phyloP scores from a whole-genome alignment of 2,329 filamentous ascomycete genomes.

The Cryphonectria naterciae region DNA sequence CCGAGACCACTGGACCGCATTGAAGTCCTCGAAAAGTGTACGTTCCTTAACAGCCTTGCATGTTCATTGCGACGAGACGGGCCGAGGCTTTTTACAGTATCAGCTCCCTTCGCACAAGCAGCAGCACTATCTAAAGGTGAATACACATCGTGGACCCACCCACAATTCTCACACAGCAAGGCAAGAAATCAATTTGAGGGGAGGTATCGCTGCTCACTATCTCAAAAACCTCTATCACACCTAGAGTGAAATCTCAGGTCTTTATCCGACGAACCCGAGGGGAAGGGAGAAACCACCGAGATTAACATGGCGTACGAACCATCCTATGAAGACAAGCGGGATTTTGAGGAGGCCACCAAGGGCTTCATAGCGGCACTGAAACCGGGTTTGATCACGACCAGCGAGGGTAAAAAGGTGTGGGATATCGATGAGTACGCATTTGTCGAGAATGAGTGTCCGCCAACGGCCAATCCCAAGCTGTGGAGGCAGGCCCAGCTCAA shows the following conservation, averaged over 20 bases:
- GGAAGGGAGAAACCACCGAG: not conserved
- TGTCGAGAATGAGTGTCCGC: constrained; percentile 34
- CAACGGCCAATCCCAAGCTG: constrained; percentile 38
- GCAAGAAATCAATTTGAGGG: not conserved
- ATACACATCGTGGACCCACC: not conserved
- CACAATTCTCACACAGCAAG: not conserved
- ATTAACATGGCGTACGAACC: constrained; percentile 3
- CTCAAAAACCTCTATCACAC: not conserved
- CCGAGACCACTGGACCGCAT: not conserved
- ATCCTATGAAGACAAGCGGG: constrained; percentile 15
- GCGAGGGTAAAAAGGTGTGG: constrained; percentile 33
- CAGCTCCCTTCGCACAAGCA: not conserved
- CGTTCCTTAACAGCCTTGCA: no score
- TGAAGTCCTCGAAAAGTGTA: not conserved
- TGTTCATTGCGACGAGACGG: no score
- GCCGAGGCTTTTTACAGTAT: not conserved
- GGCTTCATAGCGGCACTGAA: constrained; percentile 27
- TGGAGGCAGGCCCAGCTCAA: constrained; percentile 42
- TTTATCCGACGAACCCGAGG: not conserved
- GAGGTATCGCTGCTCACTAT: not conserved
- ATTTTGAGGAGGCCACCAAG: constrained; percentile 30
- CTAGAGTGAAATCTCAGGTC: not conserved
- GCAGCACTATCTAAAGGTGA: not conserved
- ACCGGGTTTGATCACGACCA: constrained; percentile 29
- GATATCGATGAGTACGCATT: constrained; percentile 40